Evolutionary conservation across 192 early-diverging fungal species (phyloP).

Genomic region (Coemansia sp.): DNA sequence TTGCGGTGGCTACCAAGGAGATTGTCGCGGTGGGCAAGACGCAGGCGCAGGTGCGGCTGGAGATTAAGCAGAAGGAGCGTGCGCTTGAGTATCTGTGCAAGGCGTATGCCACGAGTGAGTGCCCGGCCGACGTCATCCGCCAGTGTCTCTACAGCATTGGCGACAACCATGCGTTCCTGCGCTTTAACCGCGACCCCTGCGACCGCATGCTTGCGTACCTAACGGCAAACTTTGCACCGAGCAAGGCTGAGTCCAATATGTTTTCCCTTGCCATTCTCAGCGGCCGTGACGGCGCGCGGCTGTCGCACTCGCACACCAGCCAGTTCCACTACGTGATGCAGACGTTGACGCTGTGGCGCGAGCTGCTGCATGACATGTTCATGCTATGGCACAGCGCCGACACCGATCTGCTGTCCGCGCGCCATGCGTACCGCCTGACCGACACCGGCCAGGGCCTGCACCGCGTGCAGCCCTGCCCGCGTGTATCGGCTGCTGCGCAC

Average conservation of each 20-base stretch:
- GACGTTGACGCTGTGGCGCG: slow-evolving; percentile 92
- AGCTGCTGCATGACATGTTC: slow-evolving; percentile 98
- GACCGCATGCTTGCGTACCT: slow-evolving; percentile 86
- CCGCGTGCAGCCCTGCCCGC: slow-evolving; percentile 87
- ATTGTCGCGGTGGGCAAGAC: slow-evolving; percentile 67
- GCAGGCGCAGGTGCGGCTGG: slow-evolving; percentile 68
- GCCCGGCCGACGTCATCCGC: slow-evolving; percentile 69
- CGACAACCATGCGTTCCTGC: slow-evolving; percentile 94
- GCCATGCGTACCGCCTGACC: slow-evolving; percentile 80
- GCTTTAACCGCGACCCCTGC: slow-evolving; percentile 90
- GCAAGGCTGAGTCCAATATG: slow-evolving; percentile 55
- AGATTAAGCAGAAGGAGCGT: slow-evolving; percentile 88
- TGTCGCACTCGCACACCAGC: slow-evolving; percentile 88
- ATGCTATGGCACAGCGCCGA: slow-evolving; percentile 92
- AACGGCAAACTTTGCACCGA: slow-evolving; percentile 66
- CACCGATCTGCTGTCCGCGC: slow-evolving; percentile 68
- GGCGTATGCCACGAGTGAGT: slow-evolving; percentile 65
- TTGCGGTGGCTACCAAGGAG: slow-evolving; percentile 64
- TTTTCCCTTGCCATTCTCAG: slow-evolving; percentile 80
- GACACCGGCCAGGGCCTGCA: slow-evolving; percentile 98
- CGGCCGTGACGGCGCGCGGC: slow-evolving; percentile 80
- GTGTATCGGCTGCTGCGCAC: slow-evolving; percentile 83
- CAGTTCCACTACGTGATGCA: slow-evolving; percentile 95
- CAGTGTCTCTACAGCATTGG: slow-evolving; percentile 95
- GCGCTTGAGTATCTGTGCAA: slow-evolving; percentile 84